Evolutionary conservation across 495 filamentous ascomycete genomes (phyloP), one percentile per base, ranked within the genome.

Genomic region (Penicillium roqueforti): DNA sequence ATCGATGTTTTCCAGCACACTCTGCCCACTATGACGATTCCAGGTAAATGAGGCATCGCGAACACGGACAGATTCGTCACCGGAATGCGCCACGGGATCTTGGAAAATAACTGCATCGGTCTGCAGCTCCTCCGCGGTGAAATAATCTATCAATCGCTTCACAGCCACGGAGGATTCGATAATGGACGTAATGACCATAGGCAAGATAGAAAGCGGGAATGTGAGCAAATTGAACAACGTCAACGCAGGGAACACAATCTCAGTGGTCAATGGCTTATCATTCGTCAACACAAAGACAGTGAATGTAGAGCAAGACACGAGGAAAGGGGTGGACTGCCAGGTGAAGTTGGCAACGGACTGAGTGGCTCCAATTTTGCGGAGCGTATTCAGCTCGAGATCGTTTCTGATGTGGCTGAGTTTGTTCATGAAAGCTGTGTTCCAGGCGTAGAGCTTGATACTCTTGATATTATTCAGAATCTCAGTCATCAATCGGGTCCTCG

Each of bases 401-500:
- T 97, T 97, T 67, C 95, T 81, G 55, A 99, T 89, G 70, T 87
- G 86, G 69, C 88, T 96, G 36, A 99, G 82, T 70, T 95, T 97
- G 67, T 89, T 92, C 85, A 96, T 96, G 71, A 97, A 99, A 20
- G 95, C 91, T 22, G 83, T 85, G 36, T 91, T 89, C 95, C 95
- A 99, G 39, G 92, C 95, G 73, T 97, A 99, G 22, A 99, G 82
- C 72, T 99, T 97, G 75, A 97, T 97, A 67, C 88, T 92, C 76
- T 97, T 97, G 84, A 97, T 97, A 68, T 97, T 97, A 79, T 97
- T 97, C 63, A 97, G 74, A 55, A 99, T 97, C 74, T 99, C 95
- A 6, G 95, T 93, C 80, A 97, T 95, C 49, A 99, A 69, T 31
- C 92, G 78, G 23, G 93, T 96, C 56, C 95, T 84, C 7, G 91